Percentiles rank a stretch among this genome's conserved stretches.
phyloP scores from a whole-genome alignment of 805 yeast genomes.

The Starmerella cellae region DNA sequence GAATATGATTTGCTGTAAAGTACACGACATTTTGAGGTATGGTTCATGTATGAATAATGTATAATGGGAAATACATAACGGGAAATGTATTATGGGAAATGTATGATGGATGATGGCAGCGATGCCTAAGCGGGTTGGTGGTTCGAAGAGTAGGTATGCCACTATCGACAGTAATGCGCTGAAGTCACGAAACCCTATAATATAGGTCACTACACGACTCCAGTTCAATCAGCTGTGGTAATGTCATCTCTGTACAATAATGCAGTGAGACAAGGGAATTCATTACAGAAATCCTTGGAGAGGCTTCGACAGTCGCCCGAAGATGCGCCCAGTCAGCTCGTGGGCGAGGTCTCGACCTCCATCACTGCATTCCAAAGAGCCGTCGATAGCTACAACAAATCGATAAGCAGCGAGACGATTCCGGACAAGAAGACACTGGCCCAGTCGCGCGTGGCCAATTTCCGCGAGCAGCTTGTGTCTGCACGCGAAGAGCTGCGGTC shows the following conservation, averaged over 20 bases:
- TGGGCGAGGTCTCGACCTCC: slow-evolving; percentile 66
- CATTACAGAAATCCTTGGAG: slow-evolving; percentile 54
- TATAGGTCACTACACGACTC: too few relatives aligned
- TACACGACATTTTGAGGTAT: too few relatives aligned
- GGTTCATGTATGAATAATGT: too few relatives aligned
- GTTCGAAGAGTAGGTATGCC: too few relatives aligned
- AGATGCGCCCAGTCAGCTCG: slow-evolving; percentile 60
- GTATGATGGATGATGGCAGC: too few relatives aligned
- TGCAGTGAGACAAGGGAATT: slow-evolving; percentile 72
- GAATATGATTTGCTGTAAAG: too few relatives aligned
- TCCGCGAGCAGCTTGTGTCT: slow-evolving; percentile 34
- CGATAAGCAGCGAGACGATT: slow-evolving; percentile 46
- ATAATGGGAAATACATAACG: too few relatives aligned
- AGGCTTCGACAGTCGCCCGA: slow-evolving; percentile 45
- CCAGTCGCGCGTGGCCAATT: slow-evolving; percentile 45
- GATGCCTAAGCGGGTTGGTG: too few relatives aligned
- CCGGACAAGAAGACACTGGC: slow-evolving; percentile 44
- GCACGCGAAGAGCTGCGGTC: slow-evolving; percentile 39
- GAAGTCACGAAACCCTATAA: too few relatives aligned
- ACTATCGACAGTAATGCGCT: too few relatives aligned
- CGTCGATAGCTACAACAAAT: slow-evolving; percentile 49
- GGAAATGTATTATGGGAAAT: too few relatives aligned
- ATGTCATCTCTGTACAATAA: slow-evolving; percentile 80
- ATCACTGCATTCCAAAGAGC: slow-evolving; percentile 64
- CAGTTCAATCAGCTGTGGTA: too few relatives aligned